Percentiles rank a stretch among this genome's conserved stretches.
phyloP scores from a whole-genome alignment of 2,329 filamentous ascomycete genomes.

The Ophiostoma pallidulum region DNA sequence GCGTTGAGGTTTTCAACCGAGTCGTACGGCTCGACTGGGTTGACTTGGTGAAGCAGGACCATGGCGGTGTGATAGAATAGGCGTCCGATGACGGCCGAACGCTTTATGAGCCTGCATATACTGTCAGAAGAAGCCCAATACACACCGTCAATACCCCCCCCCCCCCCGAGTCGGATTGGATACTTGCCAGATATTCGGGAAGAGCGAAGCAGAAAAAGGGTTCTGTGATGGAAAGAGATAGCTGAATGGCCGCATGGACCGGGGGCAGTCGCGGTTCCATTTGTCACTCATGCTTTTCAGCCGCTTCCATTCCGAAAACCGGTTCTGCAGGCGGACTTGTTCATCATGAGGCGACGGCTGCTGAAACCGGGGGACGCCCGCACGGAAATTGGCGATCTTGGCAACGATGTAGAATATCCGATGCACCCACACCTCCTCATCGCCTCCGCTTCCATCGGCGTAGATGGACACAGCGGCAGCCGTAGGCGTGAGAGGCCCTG shows the following conservation, averaged over 20 bases:
- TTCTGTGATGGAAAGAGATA: constrained; percentile 58
- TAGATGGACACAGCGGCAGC: constrained; percentile 11
- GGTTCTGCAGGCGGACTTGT: constrained; percentile 52
- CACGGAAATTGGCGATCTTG: constrained; percentile 78
- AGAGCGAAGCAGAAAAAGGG: constrained; percentile 54
- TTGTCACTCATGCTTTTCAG: constrained; percentile 74
- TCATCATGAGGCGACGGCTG: constrained; percentile 52
- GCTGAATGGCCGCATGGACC: constrained; percentile 79
- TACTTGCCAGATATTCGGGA: constrained; percentile 74
- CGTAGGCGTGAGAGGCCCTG: too few species aligned
- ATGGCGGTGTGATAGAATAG: constrained; percentile 86
- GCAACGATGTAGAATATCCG: constrained; percentile 82
- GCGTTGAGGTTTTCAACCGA: constrained; percentile 59
- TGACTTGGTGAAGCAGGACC: constrained; percentile 68
- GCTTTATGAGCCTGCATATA: constrained; percentile 61
- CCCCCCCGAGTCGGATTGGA: too few species aligned
- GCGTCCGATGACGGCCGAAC: constrained; percentile 68
- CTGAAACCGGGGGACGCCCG: constrained; percentile 53
- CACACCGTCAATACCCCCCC: too few species aligned
- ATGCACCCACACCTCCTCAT: constrained; percentile 80
- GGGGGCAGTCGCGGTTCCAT: constrained; percentile 71
- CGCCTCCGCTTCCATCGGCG: constrained; percentile 32
- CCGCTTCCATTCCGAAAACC: constrained; percentile 66
- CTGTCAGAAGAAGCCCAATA: too few species aligned
- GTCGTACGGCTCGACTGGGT: constrained; percentile 56